Base-by-base conservation (phyloP, 2,329 filamentous ascomycete species). In the Colletotrichum plurivorum region DNA sequence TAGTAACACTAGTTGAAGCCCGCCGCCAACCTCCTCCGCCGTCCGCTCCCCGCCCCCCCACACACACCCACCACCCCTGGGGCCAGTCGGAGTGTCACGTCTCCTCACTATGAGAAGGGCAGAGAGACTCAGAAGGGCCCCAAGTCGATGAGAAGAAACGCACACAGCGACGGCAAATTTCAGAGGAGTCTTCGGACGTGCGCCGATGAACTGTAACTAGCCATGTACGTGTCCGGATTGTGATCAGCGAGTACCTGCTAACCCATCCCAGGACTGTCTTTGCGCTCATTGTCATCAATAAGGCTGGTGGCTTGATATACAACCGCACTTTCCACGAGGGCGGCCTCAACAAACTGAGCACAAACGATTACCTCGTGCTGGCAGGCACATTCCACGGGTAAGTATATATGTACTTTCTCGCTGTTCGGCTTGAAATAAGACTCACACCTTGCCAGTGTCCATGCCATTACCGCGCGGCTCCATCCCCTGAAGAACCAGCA, bases 331-430 rank as follows among this genome's bases (percentile, higher is more conserved):
- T 99, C 81, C 91, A 95, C 76, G 90, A 95, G 51, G 93, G 90
- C 70, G 93, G 89, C 53, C 88, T 99, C 69, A 93, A 93, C 80
- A 94, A 95, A 79, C 91, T 99, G 75, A 93, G 90, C 74, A 95
- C 94, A 74, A 99, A 99, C 80, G 96, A 99, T 85, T 97, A 97
- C 78, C 92, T 99, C 39, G 95, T 98, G 74, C 90, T 99, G 31
- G 96, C 96, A 7, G 96, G 96, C 67, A 99, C 96, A 62, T 99
- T 99, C 81, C 96, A 99, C 79, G 96, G 94, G 93, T 95, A 84
- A 71, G 82, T 5, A 75, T 76, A 46, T 8, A 36, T 36, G 10
- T 36, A 10, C 8, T 36, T 2, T 36, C 73, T 78, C 18, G 73
- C 39, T 43, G 6, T 53, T 58, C 54, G n/a, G 43, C 18, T 52